Conservation (phyloP, 2,329 filamentous ascomycete genomes). For the Talaromyces marneffei region DNA sequence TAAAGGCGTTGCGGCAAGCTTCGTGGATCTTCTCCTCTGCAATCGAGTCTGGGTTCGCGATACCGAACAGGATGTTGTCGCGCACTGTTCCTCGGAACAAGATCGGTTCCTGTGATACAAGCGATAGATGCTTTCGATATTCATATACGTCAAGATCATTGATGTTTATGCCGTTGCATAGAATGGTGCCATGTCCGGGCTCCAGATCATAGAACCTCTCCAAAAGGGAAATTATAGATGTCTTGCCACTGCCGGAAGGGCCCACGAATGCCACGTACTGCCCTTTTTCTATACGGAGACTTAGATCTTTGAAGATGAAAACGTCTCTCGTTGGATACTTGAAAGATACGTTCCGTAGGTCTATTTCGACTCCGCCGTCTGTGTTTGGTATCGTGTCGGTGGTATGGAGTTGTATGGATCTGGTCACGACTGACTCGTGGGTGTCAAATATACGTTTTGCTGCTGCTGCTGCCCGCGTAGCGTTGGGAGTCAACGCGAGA, state of each 20-base stretch:
- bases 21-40: constrained; percentile 46
- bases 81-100: constrained; percentile 86
- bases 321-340: constrained; percentile 30
- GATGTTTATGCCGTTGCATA: constrained; percentile 71
- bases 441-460: constrained; percentile 31
- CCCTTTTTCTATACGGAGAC: constrained; percentile 47
- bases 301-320: constrained; percentile 26
- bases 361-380: constrained; percentile 21
- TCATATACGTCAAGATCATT: constrained; percentile 69
- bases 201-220: constrained; percentile 59
- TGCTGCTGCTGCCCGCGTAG: constrained; percentile 36
- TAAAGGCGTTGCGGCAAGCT: constrained; percentile 77
- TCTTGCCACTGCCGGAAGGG: constrained; percentile 46
- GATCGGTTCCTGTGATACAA: constrained; percentile 88
- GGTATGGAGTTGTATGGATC: background rate
- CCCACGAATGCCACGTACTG: constrained; percentile 69
- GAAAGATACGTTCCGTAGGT: constrained; percentile 32
- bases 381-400: background rate
- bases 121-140: constrained; percentile 66
- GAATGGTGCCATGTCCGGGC: constrained; percentile 66
- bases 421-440: background rate
- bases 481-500: constrained; percentile 28
- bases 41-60: constrained; percentile 63
- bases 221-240: constrained; percentile 32
- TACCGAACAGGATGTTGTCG: constrained; percentile 78